Base-by-base conservation (phyloP, 495 filamentous ascomycete genomes). In the Penicillium parvum region DNA sequence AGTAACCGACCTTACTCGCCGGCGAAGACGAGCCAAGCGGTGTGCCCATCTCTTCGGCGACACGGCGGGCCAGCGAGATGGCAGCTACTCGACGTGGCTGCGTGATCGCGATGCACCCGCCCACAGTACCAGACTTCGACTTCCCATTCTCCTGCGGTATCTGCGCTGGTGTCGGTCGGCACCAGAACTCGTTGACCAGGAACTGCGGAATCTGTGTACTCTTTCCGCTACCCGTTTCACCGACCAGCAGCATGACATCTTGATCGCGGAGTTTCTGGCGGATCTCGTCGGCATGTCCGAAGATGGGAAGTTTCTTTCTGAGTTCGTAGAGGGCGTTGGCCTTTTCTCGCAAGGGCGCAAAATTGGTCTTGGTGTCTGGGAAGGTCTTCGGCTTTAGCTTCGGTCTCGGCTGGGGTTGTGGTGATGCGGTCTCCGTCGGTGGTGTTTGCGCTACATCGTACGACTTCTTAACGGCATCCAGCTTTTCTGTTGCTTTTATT, bases 161-260 rank as follows among this genome's bases (percentile, higher is more conserved):
- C 32, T 62, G 75, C 16, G 78, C 69, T 22, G 60, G 76, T 32
- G 67, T 71, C 45, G 72, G 73, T 35, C 73, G 77, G 58, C 86
- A 91, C 87, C 91, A 97, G 15, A 75, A 63, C 49, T 96, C 86
- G 20, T 83, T 69, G 26, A 82, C 74, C 11, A 99, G 68, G 32
- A 95, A 96, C 50, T 97, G 94, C 0, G 90, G 91, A 8, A 96
- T 84, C 61, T 99, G 94, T 1, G 94, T 99, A 72, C 84, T 90
- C 67, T 99, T 99, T 55, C 94, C 94, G 25, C 85, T 90, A 60
- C 94, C 94, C 1, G 94, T 99, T 55, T 96, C 90, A 64, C 94
- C 94, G 16, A 91, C 82, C 20, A 99, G 68, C 0, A 99, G 70
- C 40, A 97, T 73, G 16, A 96, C 77, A 60, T 96, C 79, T 30